Conservation (phyloP, 83 land plant species). For the Diphasiastrum complanatum region DNA sequence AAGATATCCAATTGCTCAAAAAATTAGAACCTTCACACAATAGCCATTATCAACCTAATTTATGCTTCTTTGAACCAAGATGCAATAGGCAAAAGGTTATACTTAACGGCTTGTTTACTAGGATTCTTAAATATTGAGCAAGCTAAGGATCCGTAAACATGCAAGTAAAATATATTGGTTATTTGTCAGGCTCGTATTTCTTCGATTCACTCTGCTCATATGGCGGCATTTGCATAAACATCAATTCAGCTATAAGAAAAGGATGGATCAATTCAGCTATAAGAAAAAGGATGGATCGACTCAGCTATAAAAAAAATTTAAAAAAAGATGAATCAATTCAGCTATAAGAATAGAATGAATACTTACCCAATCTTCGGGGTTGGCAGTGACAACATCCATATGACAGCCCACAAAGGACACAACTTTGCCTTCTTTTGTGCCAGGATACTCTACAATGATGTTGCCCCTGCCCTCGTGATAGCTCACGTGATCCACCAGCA, state of each 20-base stretch:
- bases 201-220: too few relatives aligned
- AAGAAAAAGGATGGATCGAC: not conserved
- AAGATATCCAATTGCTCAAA: too few relatives aligned
- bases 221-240: not conserved
- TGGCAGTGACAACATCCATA: slow-evolving; percentile 93
- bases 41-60: too few relatives aligned
- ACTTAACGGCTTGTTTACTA: too few relatives aligned
- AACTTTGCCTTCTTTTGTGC: slow-evolving; percentile 50
- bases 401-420: slow-evolving; percentile 81
- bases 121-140: too few relatives aligned
- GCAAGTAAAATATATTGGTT: too few relatives aligned
- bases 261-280: not conserved
- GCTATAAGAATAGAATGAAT: not conserved
- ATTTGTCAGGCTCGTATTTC: too few relatives aligned
- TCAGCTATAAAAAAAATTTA: not conserved
- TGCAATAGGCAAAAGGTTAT: too few relatives aligned
- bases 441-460: slow-evolving; percentile 86
- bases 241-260: not conserved
- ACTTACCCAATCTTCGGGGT: slow-evolving; percentile 69
- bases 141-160: too few relatives aligned
- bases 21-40: too few relatives aligned
- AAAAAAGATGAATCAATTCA: not conserved
- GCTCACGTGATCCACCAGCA: slow-evolving; percentile 51
- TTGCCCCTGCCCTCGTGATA: slow-evolving; percentile 63
- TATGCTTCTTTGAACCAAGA: too few relatives aligned